These are phyloP conservation scores for Microbotryomycetes sp. DNA, from an alignment of 1,284 basidiomycete species.

Conservation along the genomic window DNA sequence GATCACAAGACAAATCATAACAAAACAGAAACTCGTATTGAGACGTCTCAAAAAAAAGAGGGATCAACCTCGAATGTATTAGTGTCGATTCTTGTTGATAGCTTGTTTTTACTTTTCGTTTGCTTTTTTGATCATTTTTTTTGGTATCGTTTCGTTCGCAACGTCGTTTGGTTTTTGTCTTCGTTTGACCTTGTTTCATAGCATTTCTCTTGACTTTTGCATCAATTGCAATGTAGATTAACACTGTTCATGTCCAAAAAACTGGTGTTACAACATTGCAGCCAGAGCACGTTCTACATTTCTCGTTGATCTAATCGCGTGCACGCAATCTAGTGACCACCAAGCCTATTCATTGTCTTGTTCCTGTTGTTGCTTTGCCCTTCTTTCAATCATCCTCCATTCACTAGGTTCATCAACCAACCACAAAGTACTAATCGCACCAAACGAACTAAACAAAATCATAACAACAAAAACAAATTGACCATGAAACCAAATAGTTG, in stretches of 20 bases:
- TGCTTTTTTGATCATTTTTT: background rate
- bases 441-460: background rate
- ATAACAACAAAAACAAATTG: slow-evolving; percentile 18
- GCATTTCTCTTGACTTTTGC: background rate
- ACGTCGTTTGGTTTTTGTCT: background rate
- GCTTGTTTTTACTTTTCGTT: background rate
- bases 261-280: background rate
- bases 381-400: slow-evolving; percentile 15
- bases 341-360: background rate
- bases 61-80: background rate
- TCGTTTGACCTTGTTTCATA: background rate
- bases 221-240: background rate
- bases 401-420: slow-evolving; percentile 18
- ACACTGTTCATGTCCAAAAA: background rate
- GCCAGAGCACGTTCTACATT: background rate
- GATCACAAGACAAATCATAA: too few relatives aligned
- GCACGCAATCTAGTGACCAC: too few relatives aligned
- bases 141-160: background rate
- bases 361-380: background rate
- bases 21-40: background rate
- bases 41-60: background rate
- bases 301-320: background rate
- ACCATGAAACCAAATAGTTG: too few relatives aligned
- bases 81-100: background rate
- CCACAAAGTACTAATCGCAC: slow-evolving; percentile 23